These are phyloP conservation scores for Xylaria sp. DNA, from an alignment of 2,329 filamentous ascomycete species.

Conservation along the genomic window DNA sequence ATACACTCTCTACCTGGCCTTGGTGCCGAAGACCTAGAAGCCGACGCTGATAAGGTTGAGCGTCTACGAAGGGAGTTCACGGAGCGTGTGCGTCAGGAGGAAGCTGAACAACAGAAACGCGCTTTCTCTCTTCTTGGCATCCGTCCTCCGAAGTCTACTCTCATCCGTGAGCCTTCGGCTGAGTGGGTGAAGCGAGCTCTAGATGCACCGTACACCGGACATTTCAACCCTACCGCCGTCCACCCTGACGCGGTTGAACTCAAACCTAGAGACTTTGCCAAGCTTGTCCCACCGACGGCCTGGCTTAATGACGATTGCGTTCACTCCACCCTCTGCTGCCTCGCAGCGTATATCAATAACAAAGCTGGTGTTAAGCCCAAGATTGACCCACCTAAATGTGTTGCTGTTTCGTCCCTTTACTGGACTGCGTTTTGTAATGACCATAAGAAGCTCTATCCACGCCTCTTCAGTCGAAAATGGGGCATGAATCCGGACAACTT, in stretches of 20 bases:
- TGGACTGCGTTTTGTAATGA: conserved; percentile 60
- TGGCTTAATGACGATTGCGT: conserved; percentile 84
- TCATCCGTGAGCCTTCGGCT: conserved; percentile 30
- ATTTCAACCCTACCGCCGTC: conserved; percentile 16
- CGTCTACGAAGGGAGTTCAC: conserved; percentile 17
- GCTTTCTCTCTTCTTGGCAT: conserved; percentile 32
- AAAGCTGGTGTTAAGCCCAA: conserved; percentile 57
- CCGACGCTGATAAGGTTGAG: conserved; percentile 24
- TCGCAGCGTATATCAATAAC: conserved; percentile 65
- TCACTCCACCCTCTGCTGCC: conserved; percentile 67
- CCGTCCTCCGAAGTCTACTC: conserved; percentile 28
- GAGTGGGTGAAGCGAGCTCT: conserved; percentile 35
- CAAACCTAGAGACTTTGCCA: conserved; percentile 65
- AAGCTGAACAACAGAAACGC: conserved; percentile 15
- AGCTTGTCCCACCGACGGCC: conserved; percentile 58
- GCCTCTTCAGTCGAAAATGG: conserved; percentile 47
- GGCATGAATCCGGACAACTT: conserved; percentile 66
- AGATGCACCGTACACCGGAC: conserved; percentile 23
- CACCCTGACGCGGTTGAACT: conserved; percentile 58
- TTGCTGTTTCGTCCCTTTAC: conserved; percentile 70
- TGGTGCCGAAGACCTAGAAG: conserved; percentile 23
- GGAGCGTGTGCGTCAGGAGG: conserved; percentile 25
- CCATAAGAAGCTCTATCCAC: conserved; percentile 54
- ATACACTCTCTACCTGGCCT: conserved; percentile 34
- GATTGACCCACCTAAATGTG: conserved; percentile 61